These are phyloP conservation scores for Neofusicoccum sp. DNA, from an alignment of 2,329 filamentous ascomycete genomes.

Conservation along the genomic window DNA sequence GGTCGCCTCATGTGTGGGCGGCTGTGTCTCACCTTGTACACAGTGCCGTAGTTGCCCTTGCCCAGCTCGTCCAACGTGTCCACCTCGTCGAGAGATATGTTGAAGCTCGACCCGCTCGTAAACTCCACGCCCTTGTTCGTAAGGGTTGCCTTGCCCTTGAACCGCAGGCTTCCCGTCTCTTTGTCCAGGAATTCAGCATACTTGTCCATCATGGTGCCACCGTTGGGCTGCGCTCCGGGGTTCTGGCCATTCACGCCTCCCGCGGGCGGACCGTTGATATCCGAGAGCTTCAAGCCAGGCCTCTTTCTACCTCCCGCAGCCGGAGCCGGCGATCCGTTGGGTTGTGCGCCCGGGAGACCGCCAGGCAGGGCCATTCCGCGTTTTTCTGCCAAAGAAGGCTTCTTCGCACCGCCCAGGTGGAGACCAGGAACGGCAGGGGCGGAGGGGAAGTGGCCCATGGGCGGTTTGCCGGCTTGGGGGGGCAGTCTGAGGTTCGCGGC, in stretches of 20 bases:
- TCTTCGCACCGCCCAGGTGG: slow-evolving; percentile 47
- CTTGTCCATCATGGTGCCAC: slow-evolving; percentile 57
- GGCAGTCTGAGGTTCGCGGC: slow-evolving; percentile 46
- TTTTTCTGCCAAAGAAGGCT: slow-evolving; percentile 65
- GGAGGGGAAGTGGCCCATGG: slow-evolving; percentile 45
- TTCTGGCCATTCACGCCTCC: slow-evolving; percentile 26
- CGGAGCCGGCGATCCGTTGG: slow-evolving; percentile 28
- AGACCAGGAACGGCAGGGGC: slow-evolving; percentile 47
- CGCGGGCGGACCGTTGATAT: slow-evolving; percentile 37
- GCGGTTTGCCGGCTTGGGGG: slow-evolving; percentile 34
- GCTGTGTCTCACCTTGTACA: slow-evolving; percentile 91
- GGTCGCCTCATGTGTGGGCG: slow-evolving; percentile 63
- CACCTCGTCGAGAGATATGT: slow-evolving; percentile 92
- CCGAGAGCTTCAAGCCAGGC: slow-evolving; percentile 44
- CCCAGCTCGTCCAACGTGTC: slow-evolving; percentile 90
- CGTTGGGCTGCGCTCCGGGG: slow-evolving; percentile 30
- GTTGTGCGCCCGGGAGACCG: slow-evolving; percentile 47
- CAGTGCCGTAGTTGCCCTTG: slow-evolving; percentile 97
- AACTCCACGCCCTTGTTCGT: slow-evolving; percentile 91
- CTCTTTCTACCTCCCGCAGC: slow-evolving; percentile 37
- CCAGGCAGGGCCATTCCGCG: slow-evolving; percentile 64
- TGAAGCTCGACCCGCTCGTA: slow-evolving; percentile 82
- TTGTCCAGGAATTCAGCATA: slow-evolving; percentile 84
- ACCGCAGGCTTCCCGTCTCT: slow-evolving; percentile 85
- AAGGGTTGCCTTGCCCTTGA: slow-evolving; percentile 88